Evolutionary conservation across 768 basidiomycete genomes (phyloP).

Genomic region (Punctularia strigosozonata): DNA sequence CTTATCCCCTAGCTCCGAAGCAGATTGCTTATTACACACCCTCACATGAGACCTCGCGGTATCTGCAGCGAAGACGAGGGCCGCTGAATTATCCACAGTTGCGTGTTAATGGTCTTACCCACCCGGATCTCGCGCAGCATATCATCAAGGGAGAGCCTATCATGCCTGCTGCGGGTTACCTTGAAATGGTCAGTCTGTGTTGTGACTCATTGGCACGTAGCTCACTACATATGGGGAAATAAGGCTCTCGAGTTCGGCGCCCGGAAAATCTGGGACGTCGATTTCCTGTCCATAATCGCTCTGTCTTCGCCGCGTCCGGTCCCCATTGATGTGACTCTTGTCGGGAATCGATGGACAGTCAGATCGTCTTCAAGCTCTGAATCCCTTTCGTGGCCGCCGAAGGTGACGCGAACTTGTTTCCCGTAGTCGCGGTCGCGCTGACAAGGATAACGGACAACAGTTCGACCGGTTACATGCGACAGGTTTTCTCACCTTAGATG

Average conservation of each 20-base stretch:
- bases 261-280: constrained; percentile 13
- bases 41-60: constrained; percentile 7
- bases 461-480: neutral
- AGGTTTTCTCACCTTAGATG: neutral
- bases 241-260: constrained; percentile 26
- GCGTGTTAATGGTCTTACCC: constrained; percentile 23
- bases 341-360: constrained; percentile 17
- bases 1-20: constrained; percentile 23
- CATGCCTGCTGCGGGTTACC: constrained; percentile 33
- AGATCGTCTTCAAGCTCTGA: constrained; percentile 10
- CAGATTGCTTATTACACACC: constrained; percentile 12
- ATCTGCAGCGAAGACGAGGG: constrained; percentile 17
- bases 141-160: constrained; percentile 32
- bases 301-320: constrained; percentile 13
- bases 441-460: too few relatives aligned
- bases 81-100: constrained; percentile 25
- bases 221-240: constrained; percentile 1
- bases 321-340: constrained; percentile 9
- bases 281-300: constrained; percentile 15
- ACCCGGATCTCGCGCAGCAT: constrained; percentile 31
- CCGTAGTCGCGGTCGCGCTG: constrained; percentile 8
- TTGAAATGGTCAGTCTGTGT: constrained; percentile 22
- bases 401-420: neutral
- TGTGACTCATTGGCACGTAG: neutral
- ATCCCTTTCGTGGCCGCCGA: constrained; percentile 4